These are phyloP conservation scores for Rhynchosporium secalis DNA, from an alignment of 2,329 filamentous ascomycete genomes.

Conservation along the genomic window DNA sequence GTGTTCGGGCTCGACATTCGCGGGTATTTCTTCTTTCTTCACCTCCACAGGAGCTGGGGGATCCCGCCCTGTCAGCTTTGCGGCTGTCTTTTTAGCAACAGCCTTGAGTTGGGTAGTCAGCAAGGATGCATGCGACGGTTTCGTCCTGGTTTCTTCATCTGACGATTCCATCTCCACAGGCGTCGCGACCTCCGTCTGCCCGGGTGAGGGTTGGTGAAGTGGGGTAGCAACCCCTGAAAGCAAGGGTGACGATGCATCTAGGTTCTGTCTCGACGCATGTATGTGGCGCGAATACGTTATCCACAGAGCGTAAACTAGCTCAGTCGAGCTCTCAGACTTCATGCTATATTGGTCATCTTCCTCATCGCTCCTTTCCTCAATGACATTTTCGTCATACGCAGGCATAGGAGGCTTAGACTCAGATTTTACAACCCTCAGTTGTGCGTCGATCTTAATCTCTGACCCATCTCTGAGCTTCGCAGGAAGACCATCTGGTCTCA, in stretches of 20 bases:
- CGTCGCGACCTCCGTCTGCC: slow-evolving; percentile 62
- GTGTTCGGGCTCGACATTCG: slow-evolving; percentile 43
- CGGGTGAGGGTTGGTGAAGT: slow-evolving; percentile 75
- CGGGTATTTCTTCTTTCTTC: slow-evolving; percentile 39
- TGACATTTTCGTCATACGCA: slow-evolving; percentile 60
- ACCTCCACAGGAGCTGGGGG: slow-evolving; percentile 36
- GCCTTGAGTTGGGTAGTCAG: slow-evolving; percentile 59
- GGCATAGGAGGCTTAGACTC: slow-evolving; percentile 60
- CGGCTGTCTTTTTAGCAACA: slow-evolving; percentile 55
- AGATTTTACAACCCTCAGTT: slow-evolving; percentile 94
- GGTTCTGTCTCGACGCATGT: slow-evolving; percentile 66
- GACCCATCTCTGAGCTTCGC: slow-evolving; percentile 89
- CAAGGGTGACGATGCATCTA: slow-evolving; percentile 63
- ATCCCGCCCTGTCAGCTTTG: slow-evolving; percentile 50
- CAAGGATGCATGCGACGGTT: slow-evolving; percentile 46
- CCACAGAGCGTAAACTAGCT: slow-evolving; percentile 94
- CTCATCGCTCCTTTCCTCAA: slow-evolving; percentile 61
- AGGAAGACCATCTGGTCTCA: slow-evolving; percentile 79
- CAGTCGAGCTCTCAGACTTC: slow-evolving; percentile 57
- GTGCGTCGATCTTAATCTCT: slow-evolving; percentile 90
- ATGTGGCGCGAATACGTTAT: slow-evolving; percentile 94
- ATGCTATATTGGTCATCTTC: slow-evolving; percentile 43
- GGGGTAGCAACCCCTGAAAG: slow-evolving; percentile 68
- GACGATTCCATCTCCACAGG: slow-evolving; percentile 58
- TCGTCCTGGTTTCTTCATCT: slow-evolving; percentile 47